phyloP scores from a whole-genome alignment of 495 filamentous ascomycete species.

The Penicillium paradoxum region DNA sequence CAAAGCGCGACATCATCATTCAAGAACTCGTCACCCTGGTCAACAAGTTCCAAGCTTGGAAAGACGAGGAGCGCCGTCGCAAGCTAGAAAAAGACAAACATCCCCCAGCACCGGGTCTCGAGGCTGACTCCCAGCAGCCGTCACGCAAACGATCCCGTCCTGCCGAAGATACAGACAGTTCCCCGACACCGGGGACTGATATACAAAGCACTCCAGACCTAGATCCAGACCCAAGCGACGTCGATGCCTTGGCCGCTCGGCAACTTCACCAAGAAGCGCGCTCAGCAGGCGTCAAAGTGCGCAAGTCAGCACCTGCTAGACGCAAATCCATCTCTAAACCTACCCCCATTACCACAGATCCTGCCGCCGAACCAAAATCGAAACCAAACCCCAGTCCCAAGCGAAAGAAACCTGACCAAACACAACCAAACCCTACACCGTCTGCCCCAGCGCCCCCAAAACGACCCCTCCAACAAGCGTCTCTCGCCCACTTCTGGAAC shows the following conservation, averaged over 20 bases:
- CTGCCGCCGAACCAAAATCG: slow-evolving; percentile 5
- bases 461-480: slow-evolving; percentile 3
- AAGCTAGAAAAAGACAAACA: slow-evolving; percentile 63
- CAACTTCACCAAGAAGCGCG: slow-evolving; percentile 71
- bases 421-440: no score
- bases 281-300: slow-evolving; percentile 34
- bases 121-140: slow-evolving; percentile 17
- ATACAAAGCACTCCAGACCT: slow-evolving; percentile 41
- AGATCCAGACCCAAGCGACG: slow-evolving; percentile 62
- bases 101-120: slow-evolving; percentile 21
- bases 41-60: slow-evolving; percentile 83
- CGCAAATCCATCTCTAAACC: slow-evolving; percentile 12
- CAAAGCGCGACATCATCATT: slow-evolving; percentile 78
- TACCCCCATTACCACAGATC: slow-evolving; percentile 2
- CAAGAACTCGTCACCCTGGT: slow-evolving; percentile 71
- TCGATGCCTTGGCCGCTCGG: slow-evolving; percentile 66
- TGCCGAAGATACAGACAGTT: slow-evolving; percentile 18
- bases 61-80: slow-evolving; percentile 79
- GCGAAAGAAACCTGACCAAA: slow-evolving; percentile 1
- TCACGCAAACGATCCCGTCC: slow-evolving; percentile 22
- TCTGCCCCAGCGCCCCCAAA: background rate
- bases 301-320: slow-evolving; percentile 17
- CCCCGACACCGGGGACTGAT: slow-evolving; percentile 23
- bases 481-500: slow-evolving; percentile 3
- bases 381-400: slow-evolving; percentile 16